Conservation (phyloP, 2,329 filamentous ascomycete genomes). For the Nigrospora osmanthi region DNA sequence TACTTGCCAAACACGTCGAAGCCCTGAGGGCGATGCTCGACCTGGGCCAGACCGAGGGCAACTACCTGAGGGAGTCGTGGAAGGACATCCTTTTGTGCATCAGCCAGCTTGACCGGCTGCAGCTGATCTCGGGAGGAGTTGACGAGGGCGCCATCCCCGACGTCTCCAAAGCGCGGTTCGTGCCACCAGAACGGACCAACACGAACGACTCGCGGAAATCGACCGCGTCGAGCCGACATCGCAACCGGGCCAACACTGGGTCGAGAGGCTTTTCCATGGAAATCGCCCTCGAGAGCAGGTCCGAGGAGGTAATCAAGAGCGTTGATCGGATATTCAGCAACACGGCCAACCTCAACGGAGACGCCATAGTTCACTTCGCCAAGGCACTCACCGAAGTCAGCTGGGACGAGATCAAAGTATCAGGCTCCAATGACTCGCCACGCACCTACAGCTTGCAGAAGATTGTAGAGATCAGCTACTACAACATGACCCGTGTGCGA, state of each 20-base stretch:
- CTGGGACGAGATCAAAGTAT: conserved; percentile 98
- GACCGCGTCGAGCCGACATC: conserved; percentile 47
- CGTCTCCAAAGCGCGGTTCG: conserved; percentile 73
- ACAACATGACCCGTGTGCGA: conserved; percentile 97
- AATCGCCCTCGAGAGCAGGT: conserved; percentile 85
- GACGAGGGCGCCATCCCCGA: conserved; percentile 90
- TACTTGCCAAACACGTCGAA: conserved; percentile 93
- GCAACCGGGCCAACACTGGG: conserved; percentile 46
- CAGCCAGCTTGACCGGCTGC: conserved; percentile 89
- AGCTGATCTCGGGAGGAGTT: conserved; percentile 89
- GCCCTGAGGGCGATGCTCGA: conserved; percentile 88
- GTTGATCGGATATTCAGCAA: conserved; percentile 97
- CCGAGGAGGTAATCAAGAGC: conserved; percentile 83
- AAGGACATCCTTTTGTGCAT: conserved; percentile 92
- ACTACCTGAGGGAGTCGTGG: conserved; percentile 84
- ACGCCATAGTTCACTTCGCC: conserved; percentile 94
- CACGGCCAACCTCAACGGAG: conserved; percentile 84
- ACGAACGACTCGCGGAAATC: conserved; percentile 57
- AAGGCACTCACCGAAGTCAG: conserved; percentile 89
- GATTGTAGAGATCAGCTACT: conserved; percentile 96
- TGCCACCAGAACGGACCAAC: conserved; percentile 49
- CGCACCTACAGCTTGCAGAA: conserved; percentile 97
- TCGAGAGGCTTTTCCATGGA: conserved; percentile 65
- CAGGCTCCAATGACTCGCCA: conserved; percentile 89
- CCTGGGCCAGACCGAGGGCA: conserved; percentile 86